Conservation (phyloP, 2,329 filamentous ascomycete species). For the Arthrobotrys musiformis region DNA sequence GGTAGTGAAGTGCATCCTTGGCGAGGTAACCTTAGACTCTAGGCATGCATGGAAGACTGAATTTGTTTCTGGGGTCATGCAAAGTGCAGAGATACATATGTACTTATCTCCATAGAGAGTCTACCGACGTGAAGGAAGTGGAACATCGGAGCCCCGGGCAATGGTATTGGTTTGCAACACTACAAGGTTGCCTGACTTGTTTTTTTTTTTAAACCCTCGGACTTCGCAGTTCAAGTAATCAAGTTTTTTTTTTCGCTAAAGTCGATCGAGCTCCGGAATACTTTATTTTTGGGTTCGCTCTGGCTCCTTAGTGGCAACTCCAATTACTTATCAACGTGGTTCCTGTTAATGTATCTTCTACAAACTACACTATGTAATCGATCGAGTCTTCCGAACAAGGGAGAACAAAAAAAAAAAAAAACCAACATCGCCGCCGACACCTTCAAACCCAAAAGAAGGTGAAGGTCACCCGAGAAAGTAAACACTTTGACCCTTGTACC, state of each 20-base stretch:
- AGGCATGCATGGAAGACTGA: constrained; percentile 27
- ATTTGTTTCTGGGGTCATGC: constrained; percentile 24
- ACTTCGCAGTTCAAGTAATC: neutral
- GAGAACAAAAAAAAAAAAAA: neutral
- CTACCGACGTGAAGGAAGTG: neutral
- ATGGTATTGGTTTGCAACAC: neutral
- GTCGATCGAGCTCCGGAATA: neutral
- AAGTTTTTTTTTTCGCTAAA: neutral
- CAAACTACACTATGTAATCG: no score
- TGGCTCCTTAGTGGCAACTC: neutral
- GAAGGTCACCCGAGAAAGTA: constrained; percentile 2
- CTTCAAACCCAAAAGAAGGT: neutral
- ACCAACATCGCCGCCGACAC: neutral
- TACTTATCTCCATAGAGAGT: constrained; percentile 37
- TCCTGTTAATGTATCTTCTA: neutral
- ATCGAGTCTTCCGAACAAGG: neutral
- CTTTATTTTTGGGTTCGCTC: constrained; percentile 23
- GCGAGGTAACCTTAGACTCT: constrained; percentile 41
- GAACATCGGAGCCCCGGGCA: neutral
- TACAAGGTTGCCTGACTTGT: neutral
- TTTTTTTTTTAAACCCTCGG: neutral
- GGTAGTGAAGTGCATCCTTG: constrained; percentile 42
- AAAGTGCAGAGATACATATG: constrained; percentile 29
- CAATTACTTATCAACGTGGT: constrained; percentile 24
- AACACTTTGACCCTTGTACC: constrained; percentile 3